Percentiles rank a stretch among this genome's conserved stretches.
Conservation (phyloP, 306 rosid genomes). For the Vigna unguiculata region DNA sequence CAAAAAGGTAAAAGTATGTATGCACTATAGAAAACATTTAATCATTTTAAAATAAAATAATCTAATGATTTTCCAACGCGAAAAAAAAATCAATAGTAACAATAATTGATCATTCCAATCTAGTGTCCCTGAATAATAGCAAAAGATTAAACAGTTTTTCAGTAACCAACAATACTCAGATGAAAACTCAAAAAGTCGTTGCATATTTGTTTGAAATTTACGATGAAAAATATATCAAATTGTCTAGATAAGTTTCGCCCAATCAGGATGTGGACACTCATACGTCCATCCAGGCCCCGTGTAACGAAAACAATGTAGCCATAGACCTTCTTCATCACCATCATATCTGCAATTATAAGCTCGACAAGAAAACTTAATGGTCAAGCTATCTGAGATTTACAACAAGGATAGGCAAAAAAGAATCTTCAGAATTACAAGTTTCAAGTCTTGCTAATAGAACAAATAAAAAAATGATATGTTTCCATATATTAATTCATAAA, state of each 20-base stretch:
- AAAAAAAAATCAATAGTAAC: neutral
- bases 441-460: constrained; percentile 24
- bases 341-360: constrained; percentile 63
- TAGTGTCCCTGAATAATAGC: neutral
- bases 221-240: constrained; percentile 6
- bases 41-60: constrained; percentile 41
- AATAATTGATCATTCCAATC: neutral
- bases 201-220: constrained; percentile 1
- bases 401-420: constrained; percentile 1
- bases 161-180: constrained; percentile 8
- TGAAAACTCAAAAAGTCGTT: neutral
- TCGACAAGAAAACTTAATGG: neutral
- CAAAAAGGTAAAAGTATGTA: neutral
- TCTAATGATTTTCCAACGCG: neutral
- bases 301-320: constrained; percentile 80
- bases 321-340: constrained; percentile 71
- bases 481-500: neutral
- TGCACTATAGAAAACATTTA: constrained; percentile 13
- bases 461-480: neutral
- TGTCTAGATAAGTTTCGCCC: constrained; percentile 65
- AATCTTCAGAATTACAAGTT: constrained; percentile 15
- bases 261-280: constrained; percentile 84
- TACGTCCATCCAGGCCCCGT: constrained; percentile 88
- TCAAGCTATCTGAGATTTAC: constrained; percentile 13
- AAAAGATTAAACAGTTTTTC: constrained; percentile 8